phyloP scores from a whole-genome alignment of 768 basidiomycete species.

The Hericium alpestre region DNA sequence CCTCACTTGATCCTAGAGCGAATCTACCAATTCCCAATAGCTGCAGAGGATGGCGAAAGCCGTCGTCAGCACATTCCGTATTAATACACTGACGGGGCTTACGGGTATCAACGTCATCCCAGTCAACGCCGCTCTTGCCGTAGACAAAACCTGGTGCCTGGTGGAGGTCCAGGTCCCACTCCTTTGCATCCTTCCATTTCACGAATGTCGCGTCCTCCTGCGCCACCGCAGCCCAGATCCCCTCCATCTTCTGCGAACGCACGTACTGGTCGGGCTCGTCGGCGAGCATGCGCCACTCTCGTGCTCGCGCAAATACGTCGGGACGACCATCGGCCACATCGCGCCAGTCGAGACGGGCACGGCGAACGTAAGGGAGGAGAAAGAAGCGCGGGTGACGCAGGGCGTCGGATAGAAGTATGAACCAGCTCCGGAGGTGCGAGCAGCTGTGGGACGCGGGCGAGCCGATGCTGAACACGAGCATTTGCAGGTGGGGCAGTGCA shows the following conservation, averaged over 20 bases:
- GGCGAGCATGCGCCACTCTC: constrained; percentile 7
- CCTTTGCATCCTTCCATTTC: constrained; percentile 9
- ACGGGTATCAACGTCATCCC: constrained; percentile 13
- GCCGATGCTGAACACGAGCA: constrained; percentile 10
- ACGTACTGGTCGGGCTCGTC: background rate
- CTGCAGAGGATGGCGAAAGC: no score
- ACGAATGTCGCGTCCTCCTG: constrained; percentile 5
- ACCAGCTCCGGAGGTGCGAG: background rate
- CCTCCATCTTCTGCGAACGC: background rate
- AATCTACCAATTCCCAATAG: no score
- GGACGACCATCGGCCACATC: background rate
- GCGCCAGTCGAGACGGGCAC: constrained; percentile 9
- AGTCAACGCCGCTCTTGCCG: constrained; percentile 5
- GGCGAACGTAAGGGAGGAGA: constrained; percentile 10
- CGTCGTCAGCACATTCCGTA: no score
- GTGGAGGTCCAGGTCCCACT: constrained; percentile 13
- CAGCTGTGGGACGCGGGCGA: background rate
- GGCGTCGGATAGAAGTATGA: background rate
- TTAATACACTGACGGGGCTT: no score
- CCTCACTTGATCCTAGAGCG: no score
- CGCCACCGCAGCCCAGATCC: background rate
- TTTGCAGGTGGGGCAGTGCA: constrained; percentile 5
- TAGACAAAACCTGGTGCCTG: constrained; percentile 12
- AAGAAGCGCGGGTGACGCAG: constrained; percentile 9
- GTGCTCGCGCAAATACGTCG: constrained; percentile 10